Evolutionary conservation across 345 rosid species (phyloP).

Genomic region (Eucalyptus sideroxylon): DNA sequence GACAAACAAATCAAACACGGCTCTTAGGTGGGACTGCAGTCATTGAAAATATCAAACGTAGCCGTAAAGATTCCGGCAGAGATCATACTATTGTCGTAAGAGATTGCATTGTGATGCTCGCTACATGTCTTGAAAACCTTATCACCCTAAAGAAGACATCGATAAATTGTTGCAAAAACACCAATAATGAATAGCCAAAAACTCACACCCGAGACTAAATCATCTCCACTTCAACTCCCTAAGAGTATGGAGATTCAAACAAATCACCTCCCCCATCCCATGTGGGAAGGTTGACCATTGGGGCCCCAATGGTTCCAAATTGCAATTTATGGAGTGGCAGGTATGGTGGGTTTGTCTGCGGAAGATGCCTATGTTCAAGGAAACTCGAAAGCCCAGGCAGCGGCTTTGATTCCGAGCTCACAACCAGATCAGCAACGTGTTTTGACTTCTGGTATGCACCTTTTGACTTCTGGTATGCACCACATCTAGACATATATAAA

Average conservation of each 20-base stretch:
- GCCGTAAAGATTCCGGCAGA: not conserved
- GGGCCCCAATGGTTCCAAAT: not conserved
- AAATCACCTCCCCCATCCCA: too few relatives aligned
- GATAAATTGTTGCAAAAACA: not conserved
- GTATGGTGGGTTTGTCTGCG: not conserved
- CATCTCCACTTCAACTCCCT: rapidly evolving
- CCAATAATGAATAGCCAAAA: rapidly evolving
- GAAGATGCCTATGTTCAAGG: not conserved
- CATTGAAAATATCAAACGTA: not conserved
- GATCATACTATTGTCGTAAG: not conserved
- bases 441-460: not conserved
- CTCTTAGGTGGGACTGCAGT: not conserved
- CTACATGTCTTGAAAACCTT: not conserved
- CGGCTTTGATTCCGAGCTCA: not conserved
- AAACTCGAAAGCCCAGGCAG: not conserved
- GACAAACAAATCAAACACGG: not conserved
- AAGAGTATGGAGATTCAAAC: too few relatives aligned
- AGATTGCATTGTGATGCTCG: not conserved
- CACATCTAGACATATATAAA: not conserved
- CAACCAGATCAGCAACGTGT: not conserved
- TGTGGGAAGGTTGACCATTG: too few relatives aligned
- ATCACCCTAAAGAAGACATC: not conserved
- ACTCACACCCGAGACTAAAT: too few relatives aligned
- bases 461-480: not conserved
- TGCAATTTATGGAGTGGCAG: not conserved